A percentile compares a stretch with the other conserved stretches of the same genome.
These are phyloP conservation scores for Anthracocystis walkeri DNA, from an alignment of 1,284 basidiomycete species.

Conservation along the genomic window DNA sequence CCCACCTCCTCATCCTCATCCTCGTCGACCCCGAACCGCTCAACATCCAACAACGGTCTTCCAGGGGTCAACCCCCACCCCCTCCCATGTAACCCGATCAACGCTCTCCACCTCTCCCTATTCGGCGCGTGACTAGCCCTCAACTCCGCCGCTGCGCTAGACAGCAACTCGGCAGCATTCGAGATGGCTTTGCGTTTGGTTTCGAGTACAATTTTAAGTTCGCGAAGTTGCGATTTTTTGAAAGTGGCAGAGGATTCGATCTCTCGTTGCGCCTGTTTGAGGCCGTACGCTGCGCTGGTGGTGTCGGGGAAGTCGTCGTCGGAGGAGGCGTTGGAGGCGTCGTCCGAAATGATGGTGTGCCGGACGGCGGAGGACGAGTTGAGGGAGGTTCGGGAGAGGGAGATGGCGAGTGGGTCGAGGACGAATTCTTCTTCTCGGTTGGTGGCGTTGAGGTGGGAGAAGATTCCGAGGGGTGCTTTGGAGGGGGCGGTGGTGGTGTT, in stretches of 20 bases:
- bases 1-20: constrained; percentile 12
- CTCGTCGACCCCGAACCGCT: constrained; percentile 41
- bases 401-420: constrained; percentile 42
- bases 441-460: constrained; percentile 20
- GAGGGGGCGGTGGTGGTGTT: not conserved
- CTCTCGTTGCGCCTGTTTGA: constrained; percentile 28
- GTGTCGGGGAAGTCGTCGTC: constrained; percentile 28
- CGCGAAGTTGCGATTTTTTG: constrained; percentile 19
- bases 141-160: constrained; percentile 50
- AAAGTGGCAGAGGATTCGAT: constrained; percentile 9
- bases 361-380: constrained; percentile 17
- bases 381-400: constrained; percentile 29
- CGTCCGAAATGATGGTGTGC: not conserved
- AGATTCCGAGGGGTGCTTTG: constrained; percentile 33
- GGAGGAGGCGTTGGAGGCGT: constrained; percentile 16
- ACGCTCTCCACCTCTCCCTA: constrained; percentile 47
- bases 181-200: constrained; percentile 42
- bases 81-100: constrained; percentile 44
- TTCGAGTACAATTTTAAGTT: constrained; percentile 48
- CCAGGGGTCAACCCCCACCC: constrained; percentile 62
- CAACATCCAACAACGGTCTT: constrained; percentile 57
- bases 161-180: constrained; percentile 51
- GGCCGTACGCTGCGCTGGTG: constrained; percentile 15
- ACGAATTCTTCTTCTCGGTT: constrained; percentile 43
- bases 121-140: constrained; percentile 31